Percentiles rank a stretch among this genome's conserved stretches.
Evolutionary conservation across 1,139 yeast genomes (phyloP).

Genomic region (Diutina mesorugosa): DNA sequence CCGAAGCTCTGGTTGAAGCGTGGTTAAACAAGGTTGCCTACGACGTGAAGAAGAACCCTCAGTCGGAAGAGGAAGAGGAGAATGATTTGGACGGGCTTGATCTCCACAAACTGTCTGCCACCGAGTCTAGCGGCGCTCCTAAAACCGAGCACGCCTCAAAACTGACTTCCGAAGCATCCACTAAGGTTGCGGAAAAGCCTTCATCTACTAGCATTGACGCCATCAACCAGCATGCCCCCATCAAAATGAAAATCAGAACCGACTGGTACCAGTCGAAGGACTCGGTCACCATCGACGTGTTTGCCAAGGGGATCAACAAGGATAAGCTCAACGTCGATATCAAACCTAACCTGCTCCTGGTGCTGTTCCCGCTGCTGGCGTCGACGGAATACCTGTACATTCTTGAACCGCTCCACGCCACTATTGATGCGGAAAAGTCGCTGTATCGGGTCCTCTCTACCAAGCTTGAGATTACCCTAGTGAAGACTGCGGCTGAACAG

Average conservation of each 20-base stretch:
- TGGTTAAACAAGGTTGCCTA: constrained; percentile 38
- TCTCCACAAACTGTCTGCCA: neutral
- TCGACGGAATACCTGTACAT: constrained; percentile 36
- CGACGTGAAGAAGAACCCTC: constrained; percentile 14
- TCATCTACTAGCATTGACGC: constrained; percentile 19
- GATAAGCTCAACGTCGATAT: constrained; percentile 27
- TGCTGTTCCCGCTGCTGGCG: constrained; percentile 33
- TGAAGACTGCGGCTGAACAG: constrained; percentile 19
- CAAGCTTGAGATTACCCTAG: constrained; percentile 55
- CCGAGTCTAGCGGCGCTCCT: neutral
- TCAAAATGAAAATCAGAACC: constrained; percentile 36
- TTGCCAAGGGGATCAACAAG: constrained; percentile 50
- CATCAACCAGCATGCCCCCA: constrained; percentile 27
- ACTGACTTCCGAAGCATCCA: neutral
- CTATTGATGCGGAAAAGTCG: constrained; percentile 35
- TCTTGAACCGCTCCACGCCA: constrained; percentile 37
- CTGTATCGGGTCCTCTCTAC: constrained; percentile 48
- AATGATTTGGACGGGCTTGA: neutral
- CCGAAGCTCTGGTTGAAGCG: constrained; percentile 32
- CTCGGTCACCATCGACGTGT: constrained; percentile 54
- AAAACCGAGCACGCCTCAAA: neutral
- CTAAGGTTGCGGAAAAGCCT: neutral
- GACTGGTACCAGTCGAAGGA: constrained; percentile 72
- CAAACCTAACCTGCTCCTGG: constrained; percentile 16
- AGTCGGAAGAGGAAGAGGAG: neutral